Base-by-base conservation (phyloP, 176 grass and related monocot genomes). In the Aegilops umbellulata region DNA sequence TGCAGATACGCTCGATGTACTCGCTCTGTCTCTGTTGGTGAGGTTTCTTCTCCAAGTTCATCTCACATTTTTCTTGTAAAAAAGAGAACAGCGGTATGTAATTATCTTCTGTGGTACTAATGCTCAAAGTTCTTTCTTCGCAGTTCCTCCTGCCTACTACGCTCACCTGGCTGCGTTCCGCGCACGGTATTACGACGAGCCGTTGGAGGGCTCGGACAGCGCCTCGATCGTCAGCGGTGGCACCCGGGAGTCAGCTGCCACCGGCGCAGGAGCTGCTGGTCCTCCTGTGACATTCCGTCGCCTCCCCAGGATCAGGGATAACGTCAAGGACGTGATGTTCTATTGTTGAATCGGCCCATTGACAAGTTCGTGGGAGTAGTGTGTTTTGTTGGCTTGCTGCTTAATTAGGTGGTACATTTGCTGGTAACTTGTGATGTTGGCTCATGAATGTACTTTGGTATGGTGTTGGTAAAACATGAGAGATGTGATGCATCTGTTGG, bases 1-100 rank as follows among this genome's bases (percentile, higher is more conserved):
- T 93, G 83, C 71, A 98, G 95, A 22, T 95, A 95, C 51, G 95
- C 93, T 23, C 82, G 95, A 7, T 98, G 95, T 81, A 98, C 95
- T 1, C 91, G 95, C 17, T 82, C 95, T 35, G 93, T 97, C 2
- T 97, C 93, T 0, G 49, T 98, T 32, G 93, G 95, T 98, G 85
- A 32, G 89, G 89, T 88, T 26, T 32, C 4, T 10, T 69, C 36
- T 22, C 3, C 41, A 66, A 42, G 14, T 69, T 60, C 20, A 44
- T 61, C 69, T 83, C 24, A 7, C 34, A 31, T 69, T 53, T 68
- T 55, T 25, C 47, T 69, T 51, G n/a, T 15, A 64, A 53, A 53
- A 19, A 53, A 64, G 77, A 38, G 23, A 26, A 68, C 8, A 10
- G 5, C 23, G 39, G 44, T 29, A 19, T 29, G 49, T 22, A 22